A percentile compares a stretch with the other conserved stretches of the same genome.
Evolutionary conservation across 2,329 filamentous ascomycete species (phyloP).

Genomic region (Grosmannia huntii): DNA sequence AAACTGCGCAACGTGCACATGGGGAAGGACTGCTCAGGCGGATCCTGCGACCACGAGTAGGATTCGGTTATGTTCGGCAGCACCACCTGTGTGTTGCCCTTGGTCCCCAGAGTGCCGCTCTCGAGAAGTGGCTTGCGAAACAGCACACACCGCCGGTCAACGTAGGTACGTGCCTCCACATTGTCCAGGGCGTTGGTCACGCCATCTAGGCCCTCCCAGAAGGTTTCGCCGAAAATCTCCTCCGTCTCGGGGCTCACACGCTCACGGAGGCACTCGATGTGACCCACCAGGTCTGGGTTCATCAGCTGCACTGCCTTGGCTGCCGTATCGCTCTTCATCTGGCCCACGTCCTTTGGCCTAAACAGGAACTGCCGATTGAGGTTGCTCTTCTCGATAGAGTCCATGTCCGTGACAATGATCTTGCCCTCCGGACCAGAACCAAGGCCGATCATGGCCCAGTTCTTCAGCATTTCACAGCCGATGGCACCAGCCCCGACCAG

Average conservation of each 20-base stretch:
- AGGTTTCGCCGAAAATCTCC: conserved; percentile 83
- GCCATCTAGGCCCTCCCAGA: conserved; percentile 78
- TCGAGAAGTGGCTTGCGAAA: conserved; percentile 95
- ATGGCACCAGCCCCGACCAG: conserved; percentile 94
- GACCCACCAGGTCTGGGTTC: conserved; percentile 83
- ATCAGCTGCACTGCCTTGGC: conserved; percentile 81
- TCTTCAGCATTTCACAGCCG: conserved; percentile 98
- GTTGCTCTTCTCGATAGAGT: conserved; percentile 98
- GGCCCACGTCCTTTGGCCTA: conserved; percentile 82
- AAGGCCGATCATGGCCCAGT: conserved; percentile 98
- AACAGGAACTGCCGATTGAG: conserved; percentile 96
- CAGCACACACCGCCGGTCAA: conserved; percentile 92
- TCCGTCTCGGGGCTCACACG: conserved; percentile 87
- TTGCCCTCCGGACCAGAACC: conserved; percentile 78
- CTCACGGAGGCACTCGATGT: conserved; percentile 78
- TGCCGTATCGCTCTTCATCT: conserved; percentile 93
- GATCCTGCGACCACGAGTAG: conserved; percentile 89
- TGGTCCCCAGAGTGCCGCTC: conserved; percentile 95
- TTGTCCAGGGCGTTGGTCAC: conserved; percentile 98
- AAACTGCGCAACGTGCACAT: conserved; percentile 98
- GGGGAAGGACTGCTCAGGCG: conserved; percentile 95
- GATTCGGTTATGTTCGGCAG: conserved; percentile 87
- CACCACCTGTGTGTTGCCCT: conserved; percentile 96
- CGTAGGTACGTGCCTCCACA: conserved; percentile 90
- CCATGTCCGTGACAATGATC: conserved; percentile 93